Base-by-base conservation (phyloP, 2,329 filamentous ascomycete species). In the Aureobasidium leucospermi region DNA sequence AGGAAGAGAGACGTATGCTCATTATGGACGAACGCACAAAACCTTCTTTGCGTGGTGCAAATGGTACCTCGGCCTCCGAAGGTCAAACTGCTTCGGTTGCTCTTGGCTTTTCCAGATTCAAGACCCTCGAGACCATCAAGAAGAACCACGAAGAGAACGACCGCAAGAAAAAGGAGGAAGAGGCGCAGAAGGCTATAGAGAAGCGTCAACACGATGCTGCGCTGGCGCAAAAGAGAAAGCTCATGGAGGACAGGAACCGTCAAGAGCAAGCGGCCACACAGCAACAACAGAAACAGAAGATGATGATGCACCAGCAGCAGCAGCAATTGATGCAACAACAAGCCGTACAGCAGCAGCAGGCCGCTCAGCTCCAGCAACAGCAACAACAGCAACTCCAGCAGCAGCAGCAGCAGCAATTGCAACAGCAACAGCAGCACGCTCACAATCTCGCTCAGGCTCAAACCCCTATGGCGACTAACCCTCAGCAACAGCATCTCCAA, bases 71-170 rank as follows among this genome's bases (percentile, higher is more conserved):
- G n/a, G 87, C 89, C 61, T 84, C 82, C 19, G 91, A 96, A 69
- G 86, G 85, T 8, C 85, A 89, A 63, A 83, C 85, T 39, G 86
- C 84, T 19, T 81, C 82, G 6, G 81, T 85, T n/a, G 81, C 87
- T 3, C 95, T 95, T 67, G 90, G 87, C 31, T 96, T 97, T 70
- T 91, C 94, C 66, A 85, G 89, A 39, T 97, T 96, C 74, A 96
- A 96, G 76, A 85, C 90, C 1, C 83, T 99, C 45, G 90, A 90
- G 60, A 88, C 89, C 60, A 96, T 96, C 66, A 89, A 87, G 69
- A 78, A 83, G 59, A 84, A 89, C 45, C 87, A 90, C 62, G 85
- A 86, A 29, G 89, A 95, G 70, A 88, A 85, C 68, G 86, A 85
- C 64, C 68, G 72, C 41, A 66, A 68, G 32, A 75, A 77, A 67